Conservation (phyloP, 1,284 basidiomycete species). For the Apiotrichum veenhuisii region DNA sequence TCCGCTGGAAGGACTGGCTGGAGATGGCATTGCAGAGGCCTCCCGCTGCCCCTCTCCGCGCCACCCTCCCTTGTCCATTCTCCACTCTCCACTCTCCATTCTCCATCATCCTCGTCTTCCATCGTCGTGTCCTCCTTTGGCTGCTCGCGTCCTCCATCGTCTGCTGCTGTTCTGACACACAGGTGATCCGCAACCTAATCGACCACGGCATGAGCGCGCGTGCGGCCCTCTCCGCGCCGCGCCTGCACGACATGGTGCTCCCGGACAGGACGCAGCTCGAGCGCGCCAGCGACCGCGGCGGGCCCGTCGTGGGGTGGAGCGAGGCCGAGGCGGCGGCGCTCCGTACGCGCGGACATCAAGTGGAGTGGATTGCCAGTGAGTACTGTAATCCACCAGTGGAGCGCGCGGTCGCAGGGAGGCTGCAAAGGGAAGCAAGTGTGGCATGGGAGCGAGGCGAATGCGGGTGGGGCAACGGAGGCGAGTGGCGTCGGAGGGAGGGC, state of each 20-base stretch:
- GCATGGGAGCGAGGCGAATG: no score
- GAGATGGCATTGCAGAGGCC: no score
- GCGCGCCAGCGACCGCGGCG: constrained; percentile 17
- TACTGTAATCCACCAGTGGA: background rate
- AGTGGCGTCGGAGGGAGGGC: no score
- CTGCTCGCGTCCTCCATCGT: no score
- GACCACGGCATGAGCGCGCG: constrained; percentile 27
- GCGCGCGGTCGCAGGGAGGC: background rate
- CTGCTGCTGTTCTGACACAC: background rate
- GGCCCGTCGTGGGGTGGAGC: constrained; percentile 23
- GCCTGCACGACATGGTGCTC: constrained; percentile 44
- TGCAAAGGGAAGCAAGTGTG: no score
- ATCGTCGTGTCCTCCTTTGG: no score
- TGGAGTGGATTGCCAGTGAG: constrained; percentile 29
- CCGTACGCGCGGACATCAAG: constrained; percentile 26
- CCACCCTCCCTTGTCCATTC: no score
- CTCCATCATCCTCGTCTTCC: no score
- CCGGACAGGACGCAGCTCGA: constrained; percentile 36
- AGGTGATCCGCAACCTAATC: constrained; percentile 27
- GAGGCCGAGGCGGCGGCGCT: constrained; percentile 24
- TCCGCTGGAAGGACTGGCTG: no score
- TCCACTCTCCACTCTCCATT: no score
- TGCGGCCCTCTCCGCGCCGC: constrained; percentile 27
- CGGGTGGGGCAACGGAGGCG: no score
- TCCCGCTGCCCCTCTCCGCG: no score